Conservation (phyloP, 2,329 filamentous ascomycete species). For the Beauveria rudraprayagi region DNA sequence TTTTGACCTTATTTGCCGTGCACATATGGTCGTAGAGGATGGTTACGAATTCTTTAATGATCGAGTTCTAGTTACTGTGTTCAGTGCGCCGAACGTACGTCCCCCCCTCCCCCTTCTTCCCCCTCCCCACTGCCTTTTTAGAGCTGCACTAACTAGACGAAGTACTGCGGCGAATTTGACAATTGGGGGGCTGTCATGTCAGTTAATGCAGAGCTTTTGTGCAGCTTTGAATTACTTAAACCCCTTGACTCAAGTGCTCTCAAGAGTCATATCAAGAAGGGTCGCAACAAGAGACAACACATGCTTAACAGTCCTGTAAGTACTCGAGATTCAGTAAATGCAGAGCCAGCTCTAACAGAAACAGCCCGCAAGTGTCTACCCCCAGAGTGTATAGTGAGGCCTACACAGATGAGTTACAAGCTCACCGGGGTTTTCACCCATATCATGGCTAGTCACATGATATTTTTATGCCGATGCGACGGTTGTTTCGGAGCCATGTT, state of each 20-base stretch:
- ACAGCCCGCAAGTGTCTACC: slow-evolving; percentile 47
- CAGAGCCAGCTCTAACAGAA: slow-evolving; percentile 1
- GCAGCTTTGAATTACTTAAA: slow-evolving; percentile 95
- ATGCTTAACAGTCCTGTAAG: slow-evolving; percentile 94
- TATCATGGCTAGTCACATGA: background rate
- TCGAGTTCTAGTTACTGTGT: slow-evolving; percentile 88
- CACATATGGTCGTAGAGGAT: slow-evolving; percentile 98
- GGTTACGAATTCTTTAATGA: slow-evolving; percentile 99
- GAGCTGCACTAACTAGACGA: slow-evolving; percentile 19
- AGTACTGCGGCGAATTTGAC: slow-evolving; percentile 98
- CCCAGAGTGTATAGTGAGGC: slow-evolving; percentile 42
- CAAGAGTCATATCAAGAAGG: slow-evolving; percentile 99
- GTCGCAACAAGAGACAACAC: slow-evolving; percentile 84
- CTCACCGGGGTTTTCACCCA: background rate
- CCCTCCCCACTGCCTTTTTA: background rate
- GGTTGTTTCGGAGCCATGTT: background rate
- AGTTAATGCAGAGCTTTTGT: slow-evolving; percentile 84
- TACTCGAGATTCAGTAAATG: slow-evolving; percentile 19
- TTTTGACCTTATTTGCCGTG: slow-evolving; percentile 93
- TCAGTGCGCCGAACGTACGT: slow-evolving; percentile 92
- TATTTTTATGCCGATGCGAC: background rate
- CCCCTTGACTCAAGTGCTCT: slow-evolving; percentile 91
- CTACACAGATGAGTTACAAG: background rate
- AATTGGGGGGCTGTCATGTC: slow-evolving; percentile 99
- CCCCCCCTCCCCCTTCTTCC: background rate